Evolutionary conservation across 2,329 filamentous ascomycete species (phyloP).

Genomic region (Diaporthe vexans): DNA sequence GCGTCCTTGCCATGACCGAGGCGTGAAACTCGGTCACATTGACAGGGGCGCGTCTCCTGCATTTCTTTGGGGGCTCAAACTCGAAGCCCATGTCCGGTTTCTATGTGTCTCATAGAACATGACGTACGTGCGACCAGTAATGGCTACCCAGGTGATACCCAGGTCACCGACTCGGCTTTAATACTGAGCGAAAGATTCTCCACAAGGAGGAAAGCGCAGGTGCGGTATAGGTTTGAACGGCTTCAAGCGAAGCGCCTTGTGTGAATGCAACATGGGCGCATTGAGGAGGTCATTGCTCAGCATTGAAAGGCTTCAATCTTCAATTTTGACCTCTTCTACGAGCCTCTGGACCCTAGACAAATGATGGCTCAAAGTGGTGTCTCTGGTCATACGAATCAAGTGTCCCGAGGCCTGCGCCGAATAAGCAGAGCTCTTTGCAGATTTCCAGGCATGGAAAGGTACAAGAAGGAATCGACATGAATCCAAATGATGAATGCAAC

Average conservation of each 20-base stretch:
- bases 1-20: constrained; percentile 31
- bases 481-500: not conserved
- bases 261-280: not conserved
- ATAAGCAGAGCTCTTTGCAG: not conserved
- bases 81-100: not conserved
- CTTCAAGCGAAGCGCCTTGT: not conserved
- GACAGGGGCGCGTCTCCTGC: not conserved
- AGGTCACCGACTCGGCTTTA: not conserved
- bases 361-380: not conserved
- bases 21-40: not conserved
- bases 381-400: not conserved
- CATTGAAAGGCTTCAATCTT: not conserved
- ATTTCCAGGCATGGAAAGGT: not conserved
- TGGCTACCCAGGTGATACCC: not conserved
- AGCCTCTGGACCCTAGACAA: not conserved
- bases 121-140: not conserved
- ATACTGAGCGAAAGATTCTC: not conserved
- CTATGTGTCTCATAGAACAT: too few species aligned
- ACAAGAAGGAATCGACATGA: not conserved
- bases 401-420: not conserved
- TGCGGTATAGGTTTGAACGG: not conserved
- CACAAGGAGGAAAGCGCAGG: not conserved
- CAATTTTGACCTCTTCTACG: not conserved
- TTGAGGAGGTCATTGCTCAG: not conserved
- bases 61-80: too few species aligned